Evolutionary conservation across 148 eudicot species (phyloP), one percentile per base, ranked within the genome.

Genomic region (Dianthus caryophyllus): DNA sequence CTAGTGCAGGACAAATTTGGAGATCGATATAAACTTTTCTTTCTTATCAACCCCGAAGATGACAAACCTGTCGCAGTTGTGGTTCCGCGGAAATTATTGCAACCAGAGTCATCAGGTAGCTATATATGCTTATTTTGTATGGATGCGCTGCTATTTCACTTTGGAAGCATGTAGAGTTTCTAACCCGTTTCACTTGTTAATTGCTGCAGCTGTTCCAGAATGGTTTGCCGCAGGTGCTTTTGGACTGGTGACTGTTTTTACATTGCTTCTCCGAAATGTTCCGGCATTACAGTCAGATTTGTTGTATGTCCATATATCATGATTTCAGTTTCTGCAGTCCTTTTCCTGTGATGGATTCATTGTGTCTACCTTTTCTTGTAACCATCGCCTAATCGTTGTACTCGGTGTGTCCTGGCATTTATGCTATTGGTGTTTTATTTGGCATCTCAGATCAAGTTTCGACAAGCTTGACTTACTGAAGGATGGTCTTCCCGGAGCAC

Each of bases 21-120:
- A 64, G 97, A 95, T 76, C 78, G 77, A 59, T 90, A 86, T 83
- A 95, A 83, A 79, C 75, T 95, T 74, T 95, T 95, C 76, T 81
- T 95, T 63, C 77, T 95, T 71, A 70, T 78, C 66, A 95, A 95
- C 70, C 99, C 97, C 43, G 99, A 94, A 85, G 99, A 95, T 85
- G 99, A 95, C 74, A 90, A 86, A 71, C 99, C 97, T 67, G 89
- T 95, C 46, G 99, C 99, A 38, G 96, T 95, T 69, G 97, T 95
- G 73, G 99, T 95, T 72, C 99, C 99, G 20, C 83, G 73, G 80
- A 85, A 66, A 76, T 90, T 92, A 60, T 75, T 90, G 78, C 99
- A 87, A 80, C 96, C 96, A 67, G 99, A 95, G 69, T 80, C 93
- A 54, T 78, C 99, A 20, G 96, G 99, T 94, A 75, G 30, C 55